Conservation (phyloP, 495 filamentous ascomycete genomes). For the Podospora australis region DNA sequence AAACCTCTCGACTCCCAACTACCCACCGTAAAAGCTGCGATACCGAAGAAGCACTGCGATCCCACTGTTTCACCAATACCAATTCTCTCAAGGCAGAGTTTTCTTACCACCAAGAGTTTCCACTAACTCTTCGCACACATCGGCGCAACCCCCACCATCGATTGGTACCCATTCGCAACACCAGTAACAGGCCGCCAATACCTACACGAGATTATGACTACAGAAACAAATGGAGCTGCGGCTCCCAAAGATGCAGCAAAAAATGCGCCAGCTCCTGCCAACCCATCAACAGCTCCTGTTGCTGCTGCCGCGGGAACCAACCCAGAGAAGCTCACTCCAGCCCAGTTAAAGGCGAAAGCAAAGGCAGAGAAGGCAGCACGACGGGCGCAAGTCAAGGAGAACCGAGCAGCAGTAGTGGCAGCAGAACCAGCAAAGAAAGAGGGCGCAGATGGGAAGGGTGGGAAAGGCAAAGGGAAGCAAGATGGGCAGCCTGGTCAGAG, state of each 20-base stretch:
- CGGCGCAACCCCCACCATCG: conserved; percentile 1
- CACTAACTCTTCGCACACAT: neutral
- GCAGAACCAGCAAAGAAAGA: conserved; percentile 5
- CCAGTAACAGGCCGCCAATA: neutral
- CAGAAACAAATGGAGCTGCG: conserved; percentile 13
- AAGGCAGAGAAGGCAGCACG: conserved; percentile 75
- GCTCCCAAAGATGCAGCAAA: conserved; percentile 6
- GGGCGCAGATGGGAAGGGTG: conserved; percentile 30
- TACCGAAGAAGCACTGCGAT: too few species aligned
- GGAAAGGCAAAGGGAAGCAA: conserved; percentile 46
- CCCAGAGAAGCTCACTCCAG: conserved; percentile 48
- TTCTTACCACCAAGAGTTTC: neutral
- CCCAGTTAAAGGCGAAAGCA: conserved; percentile 67
- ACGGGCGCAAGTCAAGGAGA: conserved; percentile 55
- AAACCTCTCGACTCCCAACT: neutral
- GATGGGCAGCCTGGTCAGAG: conserved; percentile 29
- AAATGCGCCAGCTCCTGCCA: conserved; percentile 1
- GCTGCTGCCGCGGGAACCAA: conserved; percentile 7
- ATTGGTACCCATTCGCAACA: neutral
- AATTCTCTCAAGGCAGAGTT: too few species aligned
- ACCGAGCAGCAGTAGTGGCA: conserved; percentile 27
- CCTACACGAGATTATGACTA: conserved; percentile 16
- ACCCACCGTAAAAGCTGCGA: too few species aligned
- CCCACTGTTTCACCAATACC: too few species aligned
- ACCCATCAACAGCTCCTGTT: neutral